Evolutionary conservation across 2,329 filamentous ascomycete genomes (phyloP).

Genomic region (Pseudogymnoascus sp.): DNA sequence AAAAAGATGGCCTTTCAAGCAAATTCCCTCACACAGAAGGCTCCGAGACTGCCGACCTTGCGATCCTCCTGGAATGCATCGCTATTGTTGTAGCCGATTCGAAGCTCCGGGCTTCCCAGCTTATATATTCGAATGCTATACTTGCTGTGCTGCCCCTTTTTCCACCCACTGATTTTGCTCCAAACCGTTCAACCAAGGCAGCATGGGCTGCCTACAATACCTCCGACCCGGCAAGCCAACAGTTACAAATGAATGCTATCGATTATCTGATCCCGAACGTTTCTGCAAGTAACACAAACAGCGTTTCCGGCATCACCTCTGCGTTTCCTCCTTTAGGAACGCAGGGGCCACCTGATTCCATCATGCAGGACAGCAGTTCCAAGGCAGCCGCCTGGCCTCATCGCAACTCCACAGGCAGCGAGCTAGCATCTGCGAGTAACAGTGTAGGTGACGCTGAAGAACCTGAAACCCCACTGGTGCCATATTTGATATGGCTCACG

Average conservation of each 20-base stretch:
- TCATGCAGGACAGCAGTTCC: conserved; percentile 16
- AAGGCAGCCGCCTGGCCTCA: conserved; percentile 16
- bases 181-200: conserved; percentile 39
- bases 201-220: conserved; percentile 47
- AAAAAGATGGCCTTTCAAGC: conserved; percentile 46
- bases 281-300: conserved; percentile 26
- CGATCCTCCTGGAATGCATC: conserved; percentile 68
- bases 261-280: conserved; percentile 53
- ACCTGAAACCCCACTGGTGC: conserved; percentile 61
- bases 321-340: conserved; percentile 11
- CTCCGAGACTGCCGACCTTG: conserved; percentile 49
- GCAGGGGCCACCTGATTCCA: conserved; percentile 6
- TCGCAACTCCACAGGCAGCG: conserved; percentile 10
- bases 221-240: conserved; percentile 34
- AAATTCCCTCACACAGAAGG: conserved; percentile 52
- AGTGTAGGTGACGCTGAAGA: conserved; percentile 43
- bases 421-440: background rate
- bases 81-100: conserved; percentile 71
- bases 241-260: conserved; percentile 44
- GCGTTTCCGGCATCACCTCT: conserved; percentile 34
- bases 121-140: conserved; percentile 60
- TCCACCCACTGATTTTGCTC: conserved; percentile 40
- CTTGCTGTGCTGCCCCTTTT: conserved; percentile 57
- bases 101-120: conserved; percentile 64
- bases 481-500: conserved; percentile 62